Evolutionary conservation across 148 eudicot species (phyloP), one percentile per base, ranked within the genome.

Genomic region (Simmondsia chinensis): DNA sequence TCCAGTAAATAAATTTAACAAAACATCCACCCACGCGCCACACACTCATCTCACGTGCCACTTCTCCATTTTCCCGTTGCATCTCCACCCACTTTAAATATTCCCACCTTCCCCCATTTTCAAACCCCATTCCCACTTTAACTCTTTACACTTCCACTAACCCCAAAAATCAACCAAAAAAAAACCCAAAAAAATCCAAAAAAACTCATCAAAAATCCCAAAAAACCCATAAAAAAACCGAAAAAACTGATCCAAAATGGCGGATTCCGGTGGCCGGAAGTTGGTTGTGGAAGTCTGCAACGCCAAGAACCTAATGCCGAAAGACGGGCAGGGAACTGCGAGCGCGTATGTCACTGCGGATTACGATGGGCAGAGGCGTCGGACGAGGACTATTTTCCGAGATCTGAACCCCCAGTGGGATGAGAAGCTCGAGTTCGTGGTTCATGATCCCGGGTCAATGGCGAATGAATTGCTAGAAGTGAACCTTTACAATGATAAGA

Each of bases 261-360:
- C 64, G 1, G 77, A 72, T 28, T 20, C 25, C 27, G 48, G 50
- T 43, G 48, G 54, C 38, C 65, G 86, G 20, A 87, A 83, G 65
- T 33, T 88, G 19, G 43, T 71, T 0, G 94, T 88, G 2, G 86
- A 88, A 46, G 45, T 88, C 8, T 77, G 77, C 63, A 80, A 73
- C 17, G 94, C 96, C 2, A 77, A 71, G 41, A 88, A 83, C 36
- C 39, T 88, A 9, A 83, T 88, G 89, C 96, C 96, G 0, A 88
- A 88, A 49, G 96, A 88, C 52, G 96, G 96, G 33, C 89, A 74
- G 41, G 96, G 96, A 7, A 80, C 96, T 4, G 89, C 94, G 0
- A 80, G 87, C 37, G 78, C 96, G 0, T 83, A 68, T 28, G 94
- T 63, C 0, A 59, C 77, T 10, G 81, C 68, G 1, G 94, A 88